Conservation (phyloP, 2,329 filamentous ascomycete species). For the Coniochaeta sp. region DNA sequence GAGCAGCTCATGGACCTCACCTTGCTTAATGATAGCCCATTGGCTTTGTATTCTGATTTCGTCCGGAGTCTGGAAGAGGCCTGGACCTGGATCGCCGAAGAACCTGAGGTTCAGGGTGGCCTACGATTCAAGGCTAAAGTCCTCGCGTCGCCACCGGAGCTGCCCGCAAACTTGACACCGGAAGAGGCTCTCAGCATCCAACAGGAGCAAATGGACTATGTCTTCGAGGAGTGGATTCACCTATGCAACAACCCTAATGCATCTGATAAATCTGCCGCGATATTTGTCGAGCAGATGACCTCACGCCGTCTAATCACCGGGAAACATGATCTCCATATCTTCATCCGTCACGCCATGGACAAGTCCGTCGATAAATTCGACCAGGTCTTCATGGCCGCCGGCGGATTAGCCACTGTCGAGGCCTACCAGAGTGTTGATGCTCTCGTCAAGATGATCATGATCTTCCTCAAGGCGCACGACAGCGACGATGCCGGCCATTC, state of each 20-base stretch:
- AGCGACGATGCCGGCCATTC: conserved; percentile 52
- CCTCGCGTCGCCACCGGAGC: conserved; percentile 30
- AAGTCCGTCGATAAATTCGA: conserved; percentile 73
- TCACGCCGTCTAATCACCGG: conserved; percentile 63
- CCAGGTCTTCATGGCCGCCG: conserved; percentile 54
- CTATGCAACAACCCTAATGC: conserved; percentile 71
- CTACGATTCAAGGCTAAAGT: conserved; percentile 64
- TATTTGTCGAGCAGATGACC: conserved; percentile 82
- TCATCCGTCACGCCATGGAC: conserved; percentile 77
- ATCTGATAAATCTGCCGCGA: conserved; percentile 60
- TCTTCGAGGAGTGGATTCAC: conserved; percentile 92
- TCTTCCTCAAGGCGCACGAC: conserved; percentile 66
- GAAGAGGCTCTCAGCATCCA: conserved; percentile 52
- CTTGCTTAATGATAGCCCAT: conserved; percentile 68
- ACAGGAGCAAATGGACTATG: conserved; percentile 83
- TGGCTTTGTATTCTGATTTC: conserved; percentile 79
- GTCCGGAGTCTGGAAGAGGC: conserved; percentile 73
- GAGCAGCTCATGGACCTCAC: conserved; percentile 71
- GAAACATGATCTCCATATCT: conserved; percentile 69
- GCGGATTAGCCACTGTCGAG: conserved; percentile 40
- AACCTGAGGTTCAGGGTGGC: conserved; percentile 55
- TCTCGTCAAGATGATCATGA: conserved; percentile 70
- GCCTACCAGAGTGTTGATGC: conserved; percentile 64
- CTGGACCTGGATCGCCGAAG: conserved; percentile 72
- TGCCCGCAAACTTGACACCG: conserved; percentile 35